These are phyloP conservation scores for Fagopyrum homotropicum DNA, from an alignment of 148 eudicot species.

Conservation along the genomic window DNA sequence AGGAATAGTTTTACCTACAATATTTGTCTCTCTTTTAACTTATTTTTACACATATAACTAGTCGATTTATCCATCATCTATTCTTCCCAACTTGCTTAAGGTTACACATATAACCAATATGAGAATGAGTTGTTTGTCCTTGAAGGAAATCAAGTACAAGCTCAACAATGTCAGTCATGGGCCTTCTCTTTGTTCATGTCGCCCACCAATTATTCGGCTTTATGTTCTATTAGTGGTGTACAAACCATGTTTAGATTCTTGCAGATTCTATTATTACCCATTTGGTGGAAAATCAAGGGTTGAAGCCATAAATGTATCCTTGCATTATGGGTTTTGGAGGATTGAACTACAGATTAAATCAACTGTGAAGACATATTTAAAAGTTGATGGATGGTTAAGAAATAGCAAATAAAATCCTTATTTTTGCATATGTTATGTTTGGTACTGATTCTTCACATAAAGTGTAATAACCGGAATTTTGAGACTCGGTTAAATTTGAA, in stretches of 20 bases:
- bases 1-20: no score
- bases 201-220: constrained; percentile 4
- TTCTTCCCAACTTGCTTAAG: no score
- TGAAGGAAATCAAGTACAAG: constrained; percentile 1
- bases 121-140: neutral
- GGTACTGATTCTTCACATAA: no score
- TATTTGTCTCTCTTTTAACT: no score
- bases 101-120: no score
- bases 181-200: constrained; percentile 9
- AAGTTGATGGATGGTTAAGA: neutral
- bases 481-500: no score
- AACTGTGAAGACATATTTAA: neutral
- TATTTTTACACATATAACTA: no score
- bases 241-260: neutral
- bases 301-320: neutral
- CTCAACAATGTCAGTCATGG: constrained; percentile 9
- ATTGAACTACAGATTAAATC: neutral
- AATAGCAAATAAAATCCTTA: neutral
- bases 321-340: neutral
- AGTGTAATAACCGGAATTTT: no score
- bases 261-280: neutral
- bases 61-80: no score
- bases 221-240: constrained; percentile 2
- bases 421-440: no score
- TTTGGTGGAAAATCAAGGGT: neutral